These are phyloP conservation scores for Fusarium sp. DNA, from an alignment of 2,329 filamentous ascomycete species.

Conservation along the genomic window DNA sequence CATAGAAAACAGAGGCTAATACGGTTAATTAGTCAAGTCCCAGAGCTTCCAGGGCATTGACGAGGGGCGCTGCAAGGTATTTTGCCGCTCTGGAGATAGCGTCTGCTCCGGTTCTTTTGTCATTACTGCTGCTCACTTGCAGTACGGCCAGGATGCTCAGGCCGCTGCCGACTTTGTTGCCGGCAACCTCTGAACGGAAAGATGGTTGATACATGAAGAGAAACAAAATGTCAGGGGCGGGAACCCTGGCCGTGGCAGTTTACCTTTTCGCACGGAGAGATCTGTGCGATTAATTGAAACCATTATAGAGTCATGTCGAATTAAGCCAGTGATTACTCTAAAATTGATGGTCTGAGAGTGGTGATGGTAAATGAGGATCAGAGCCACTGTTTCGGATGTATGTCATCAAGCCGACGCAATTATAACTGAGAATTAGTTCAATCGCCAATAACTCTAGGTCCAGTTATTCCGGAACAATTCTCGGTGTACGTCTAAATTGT, in stretches of 20 bases:
- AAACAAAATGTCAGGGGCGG: not conserved
- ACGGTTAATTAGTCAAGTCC: conserved; percentile 23
- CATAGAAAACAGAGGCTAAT: conserved; percentile 5
- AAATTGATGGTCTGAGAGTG: not conserved
- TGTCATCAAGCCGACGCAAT: not conserved
- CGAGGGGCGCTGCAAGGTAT: conserved; percentile 40
- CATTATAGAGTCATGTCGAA: not conserved
- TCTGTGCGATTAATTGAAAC: not conserved
- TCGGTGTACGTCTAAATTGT: not conserved
- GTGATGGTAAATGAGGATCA: not conserved
- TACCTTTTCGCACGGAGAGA: not conserved
- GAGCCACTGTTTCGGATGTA: not conserved
- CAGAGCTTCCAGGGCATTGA: conserved; percentile 40
- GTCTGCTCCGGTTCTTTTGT: conserved; percentile 47
- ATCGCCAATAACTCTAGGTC: not conserved
- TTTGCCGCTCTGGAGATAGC: conserved; percentile 50
- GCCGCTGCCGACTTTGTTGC: conserved; percentile 46
- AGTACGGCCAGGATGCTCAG: conserved; percentile 46
- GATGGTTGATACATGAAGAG: no score
- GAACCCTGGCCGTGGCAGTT: not conserved
- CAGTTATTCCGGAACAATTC: not conserved
- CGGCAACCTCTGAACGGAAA: conserved; percentile 27
- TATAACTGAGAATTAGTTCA: rapidly evolving
- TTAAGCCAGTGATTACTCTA: not conserved
- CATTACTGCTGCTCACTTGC: conserved; percentile 44